These are phyloP conservation scores for Pseudogymnoascus sp. DNA, from an alignment of 2,329 filamentous ascomycete genomes.

Conservation along the genomic window DNA sequence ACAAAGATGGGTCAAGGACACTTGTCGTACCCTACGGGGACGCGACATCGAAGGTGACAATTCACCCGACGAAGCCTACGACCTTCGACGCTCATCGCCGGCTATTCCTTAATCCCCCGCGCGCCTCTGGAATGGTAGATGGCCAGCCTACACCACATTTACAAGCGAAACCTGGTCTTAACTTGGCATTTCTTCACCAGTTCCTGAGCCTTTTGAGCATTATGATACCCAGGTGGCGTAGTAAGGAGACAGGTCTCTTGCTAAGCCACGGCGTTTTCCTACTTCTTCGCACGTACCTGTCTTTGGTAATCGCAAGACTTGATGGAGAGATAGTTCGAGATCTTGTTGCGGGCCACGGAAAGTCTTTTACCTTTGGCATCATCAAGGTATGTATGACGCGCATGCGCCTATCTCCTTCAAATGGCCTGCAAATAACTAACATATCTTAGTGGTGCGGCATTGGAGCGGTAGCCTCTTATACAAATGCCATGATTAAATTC, in stretches of 20 bases:
- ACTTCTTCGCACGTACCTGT: constrained; percentile 87
- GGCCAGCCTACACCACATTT: constrained; percentile 53
- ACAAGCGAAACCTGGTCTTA: constrained; percentile 87
- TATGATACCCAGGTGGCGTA: constrained; percentile 91
- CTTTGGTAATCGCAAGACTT: constrained; percentile 80
- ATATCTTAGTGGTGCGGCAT: constrained; percentile 71
- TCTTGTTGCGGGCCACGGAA: constrained; percentile 89
- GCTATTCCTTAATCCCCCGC: constrained; percentile 83
- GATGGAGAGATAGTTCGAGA: constrained; percentile 96
- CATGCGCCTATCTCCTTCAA: constrained; percentile 13
- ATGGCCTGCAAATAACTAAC: constrained; percentile 12
- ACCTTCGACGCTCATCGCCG: constrained; percentile 95
- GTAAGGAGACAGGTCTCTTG: constrained; percentile 87
- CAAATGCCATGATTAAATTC: constrained; percentile 98
- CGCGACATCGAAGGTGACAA: constrained; percentile 81
- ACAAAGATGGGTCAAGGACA: constrained; percentile 89
- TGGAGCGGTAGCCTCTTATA: constrained; percentile 88
- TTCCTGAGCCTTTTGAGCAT: constrained; percentile 94
- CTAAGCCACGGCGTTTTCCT: constrained; percentile 84
- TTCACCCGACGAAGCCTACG: constrained; percentile 79
- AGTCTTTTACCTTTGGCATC: constrained; percentile 78
- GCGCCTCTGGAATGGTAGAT: constrained; percentile 68
- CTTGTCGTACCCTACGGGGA: constrained; percentile 93
- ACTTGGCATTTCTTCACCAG: constrained; percentile 92
- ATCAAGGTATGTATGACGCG: constrained; percentile 48